A percentile compares a stretch with the other conserved stretches of the same genome.
phyloP scores from a whole-genome alignment of 192 early-diverging fungal genomes.

The Backusella morwellensis region DNA sequence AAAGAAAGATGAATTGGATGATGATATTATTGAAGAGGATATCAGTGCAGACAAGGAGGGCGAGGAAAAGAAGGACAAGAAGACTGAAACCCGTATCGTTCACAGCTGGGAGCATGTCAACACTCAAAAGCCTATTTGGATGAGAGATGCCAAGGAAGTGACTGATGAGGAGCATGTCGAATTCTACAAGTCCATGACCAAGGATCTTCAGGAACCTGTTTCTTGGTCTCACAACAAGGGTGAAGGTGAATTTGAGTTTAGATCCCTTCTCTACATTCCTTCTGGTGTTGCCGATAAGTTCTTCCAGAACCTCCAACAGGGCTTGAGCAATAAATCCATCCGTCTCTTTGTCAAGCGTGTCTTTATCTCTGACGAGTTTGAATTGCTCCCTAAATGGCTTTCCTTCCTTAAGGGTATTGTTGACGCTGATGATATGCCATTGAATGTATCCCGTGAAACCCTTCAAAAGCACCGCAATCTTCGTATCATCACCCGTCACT shows the following conservation, averaged over 20 bases:
- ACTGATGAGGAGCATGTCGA: slow-evolving; percentile 81
- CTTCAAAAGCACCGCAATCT: slow-evolving; percentile 86
- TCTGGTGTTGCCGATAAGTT: slow-evolving; percentile 53
- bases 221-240: slow-evolving; percentile 88
- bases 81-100: slow-evolving; percentile 57
- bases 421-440: slow-evolving; percentile 95
- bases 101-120: slow-evolving; percentile 82
- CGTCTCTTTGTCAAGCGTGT: slow-evolving; percentile 96
- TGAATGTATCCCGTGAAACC: slow-evolving; percentile 97
- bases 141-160: slow-evolving; percentile 75
- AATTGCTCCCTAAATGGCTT: slow-evolving; percentile 89
- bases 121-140: slow-evolving; percentile 94
- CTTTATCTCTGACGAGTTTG: slow-evolving; percentile 94
- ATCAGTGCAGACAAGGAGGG: slow-evolving; percentile 56
- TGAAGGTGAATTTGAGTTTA: slow-evolving; percentile 93
- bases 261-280: slow-evolving; percentile 85
- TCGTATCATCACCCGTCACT: slow-evolving; percentile 79
- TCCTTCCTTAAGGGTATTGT: slow-evolving; percentile 93
- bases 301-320: slow-evolving; percentile 45
- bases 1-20: slow-evolving; percentile 22
- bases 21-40: slow-evolving; percentile 43
- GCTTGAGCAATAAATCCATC: slow-evolving; percentile 51
- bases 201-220: slow-evolving; percentile 71
- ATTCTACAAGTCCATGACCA: slow-evolving; percentile 84
- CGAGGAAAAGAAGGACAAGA: slow-evolving; percentile 40